Evolutionary conservation across 2,329 filamentous ascomycete genomes (phyloP).

Genomic region (Fusarium armeniacum): DNA sequence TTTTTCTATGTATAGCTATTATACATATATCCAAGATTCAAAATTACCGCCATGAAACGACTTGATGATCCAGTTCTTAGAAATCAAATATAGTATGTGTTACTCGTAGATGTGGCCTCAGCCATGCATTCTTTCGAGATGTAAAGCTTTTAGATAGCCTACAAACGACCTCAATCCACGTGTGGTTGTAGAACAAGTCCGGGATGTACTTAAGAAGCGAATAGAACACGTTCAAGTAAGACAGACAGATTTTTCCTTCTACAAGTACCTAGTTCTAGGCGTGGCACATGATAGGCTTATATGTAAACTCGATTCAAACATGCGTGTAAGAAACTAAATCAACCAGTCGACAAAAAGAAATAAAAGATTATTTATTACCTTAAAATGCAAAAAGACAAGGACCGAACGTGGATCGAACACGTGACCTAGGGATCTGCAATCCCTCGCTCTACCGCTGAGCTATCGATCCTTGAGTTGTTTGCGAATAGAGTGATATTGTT

Average conservation of each 20-base stretch:
- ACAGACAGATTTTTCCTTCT: neutral
- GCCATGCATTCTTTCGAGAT: too few species aligned
- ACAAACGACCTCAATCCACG: neutral
- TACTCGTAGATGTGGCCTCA: too few species aligned
- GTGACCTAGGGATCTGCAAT: constrained; percentile 45
- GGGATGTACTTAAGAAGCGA: too few species aligned
- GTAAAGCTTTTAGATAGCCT: too few species aligned
- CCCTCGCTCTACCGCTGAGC: constrained; percentile 45
- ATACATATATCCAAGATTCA: neutral
- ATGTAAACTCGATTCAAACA: neutral
- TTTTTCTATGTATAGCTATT: neutral
- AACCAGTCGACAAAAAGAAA: neutral
- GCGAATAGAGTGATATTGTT: neutral
- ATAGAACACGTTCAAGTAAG: neutral
- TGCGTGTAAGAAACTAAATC: too few species aligned
- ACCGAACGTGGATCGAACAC: constrained; percentile 47
- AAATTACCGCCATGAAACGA: neutral
- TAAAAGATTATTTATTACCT: neutral
- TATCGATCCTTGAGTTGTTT: constrained; percentile 31
- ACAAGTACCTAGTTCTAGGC: too few species aligned
- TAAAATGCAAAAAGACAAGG: constrained; percentile 21
- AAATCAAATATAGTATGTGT: neutral
- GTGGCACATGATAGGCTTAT: neutral
- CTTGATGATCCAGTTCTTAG: neutral
- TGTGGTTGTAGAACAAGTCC: neutral